phyloP scores from a whole-genome alignment of 2,329 filamentous ascomycete genomes.

The Zasmidium cellare region DNA sequence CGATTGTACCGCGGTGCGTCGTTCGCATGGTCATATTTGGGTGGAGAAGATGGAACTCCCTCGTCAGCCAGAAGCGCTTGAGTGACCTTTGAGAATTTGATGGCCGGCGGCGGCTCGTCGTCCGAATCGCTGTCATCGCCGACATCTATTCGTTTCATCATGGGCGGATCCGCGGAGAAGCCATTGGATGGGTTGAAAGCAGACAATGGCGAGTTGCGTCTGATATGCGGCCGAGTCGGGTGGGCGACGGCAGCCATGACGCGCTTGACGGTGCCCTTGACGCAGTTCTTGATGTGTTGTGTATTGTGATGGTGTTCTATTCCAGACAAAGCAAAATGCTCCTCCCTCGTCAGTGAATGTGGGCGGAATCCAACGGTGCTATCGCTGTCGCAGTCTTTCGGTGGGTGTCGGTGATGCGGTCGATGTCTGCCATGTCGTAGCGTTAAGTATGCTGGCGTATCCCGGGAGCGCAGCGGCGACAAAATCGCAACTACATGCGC shows the following conservation, averaged over 20 bases:
- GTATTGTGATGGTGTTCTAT: constrained; percentile 23
- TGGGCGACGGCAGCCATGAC: constrained; percentile 37
- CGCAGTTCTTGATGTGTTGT: constrained; percentile 17
- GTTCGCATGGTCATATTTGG: constrained; percentile 45
- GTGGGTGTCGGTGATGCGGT: constrained; percentile 19
- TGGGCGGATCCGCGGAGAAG: constrained; percentile 46
- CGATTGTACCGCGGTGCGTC: constrained; percentile 29
- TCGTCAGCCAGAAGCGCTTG: constrained; percentile 72
- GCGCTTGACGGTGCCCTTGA: constrained; percentile 26
- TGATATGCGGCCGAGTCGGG: constrained; percentile 32
- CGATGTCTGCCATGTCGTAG: constrained; percentile 28
- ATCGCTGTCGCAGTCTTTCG: constrained; percentile 20
- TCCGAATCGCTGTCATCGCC: constrained; percentile 87
- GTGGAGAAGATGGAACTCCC: constrained; percentile 59
- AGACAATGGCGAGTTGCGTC: constrained; percentile 50
- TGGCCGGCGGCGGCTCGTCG: constrained; percentile 83
- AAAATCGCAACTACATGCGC: constrained; percentile 30
- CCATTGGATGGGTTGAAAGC: constrained; percentile 46
- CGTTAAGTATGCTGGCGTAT: constrained; percentile 33
- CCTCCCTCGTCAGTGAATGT: constrained; percentile 21
- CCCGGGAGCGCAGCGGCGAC: constrained; percentile 24
- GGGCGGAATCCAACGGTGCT: constrained; percentile 11
- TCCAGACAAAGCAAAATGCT: constrained; percentile 19
- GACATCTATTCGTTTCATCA: constrained; percentile 53
- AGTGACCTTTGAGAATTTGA: constrained; percentile 91